Evolutionary conservation across 1,139 yeast genomes (phyloP), one percentile per base, ranked within the genome.

Genomic region (Debaryomycetaceae sp.): DNA sequence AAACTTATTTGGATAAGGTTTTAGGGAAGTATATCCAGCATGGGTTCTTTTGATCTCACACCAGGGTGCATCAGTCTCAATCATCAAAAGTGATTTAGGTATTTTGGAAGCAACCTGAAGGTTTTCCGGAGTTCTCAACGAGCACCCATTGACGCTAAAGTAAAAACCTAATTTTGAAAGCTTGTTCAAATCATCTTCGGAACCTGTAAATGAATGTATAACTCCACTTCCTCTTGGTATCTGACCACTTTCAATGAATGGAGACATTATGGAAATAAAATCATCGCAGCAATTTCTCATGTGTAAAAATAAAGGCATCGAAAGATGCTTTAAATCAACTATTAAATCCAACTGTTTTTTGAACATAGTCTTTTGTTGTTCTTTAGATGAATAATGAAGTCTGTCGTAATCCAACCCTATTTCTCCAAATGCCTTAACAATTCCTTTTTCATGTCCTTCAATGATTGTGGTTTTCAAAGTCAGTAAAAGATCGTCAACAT

Each of bases 11-110:
- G 87, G 87, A 44, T 79, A 76, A 5, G 67, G 55, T 0, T 78
- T 60, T 19, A 86, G 55, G 47, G 65, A 75, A 47, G 77, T 66
- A 59, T 78, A 80, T 14, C 94, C 78, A 3, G 91, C 89, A 58
- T 88, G 96, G 6, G 94, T 75, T 47, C 80, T 86, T 42, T 95
- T 73, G 33, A 92, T 79, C 55, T 91, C 98, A 65, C 99, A 92
- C 98, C 98, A 92, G 1, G 99, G 98, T 1, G 98, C 91, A 63
- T 92, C 98, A 0, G 98, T 91, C 59, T 92, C 99, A 17, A 92
- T 75, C 77, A 92, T 65, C 31, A 92, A 61, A 50, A 71, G 73
- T 8, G 81, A 78, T 7, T 79, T 53, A 0, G 98, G 98, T 8
- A 92, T 75, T 30, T 62, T 55, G 33, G 69, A 65, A 0, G 84